phyloP scores from a whole-genome alignment of 257 asterid genomes.

The Linaria vulgaris region DNA sequence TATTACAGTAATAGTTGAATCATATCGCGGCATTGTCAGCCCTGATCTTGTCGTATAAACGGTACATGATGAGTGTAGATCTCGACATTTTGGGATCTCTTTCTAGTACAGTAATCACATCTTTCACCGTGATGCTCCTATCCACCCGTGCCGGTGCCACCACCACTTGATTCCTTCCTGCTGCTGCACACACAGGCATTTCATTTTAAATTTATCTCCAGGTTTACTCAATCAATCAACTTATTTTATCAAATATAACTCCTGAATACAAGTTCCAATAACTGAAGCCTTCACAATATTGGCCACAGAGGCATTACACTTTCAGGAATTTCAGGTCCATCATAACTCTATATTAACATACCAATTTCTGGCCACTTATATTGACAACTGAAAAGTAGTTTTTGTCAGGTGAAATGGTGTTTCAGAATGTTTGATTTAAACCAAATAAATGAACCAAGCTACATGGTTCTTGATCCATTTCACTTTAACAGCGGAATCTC shows the following conservation, averaged over 20 bases:
- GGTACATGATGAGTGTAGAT: constrained; percentile 61
- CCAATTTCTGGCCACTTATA: no score
- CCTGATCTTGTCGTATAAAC: constrained; percentile 53
- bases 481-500: no score
- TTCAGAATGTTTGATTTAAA: no score
- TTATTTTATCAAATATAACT: background rate
- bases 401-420: no score
- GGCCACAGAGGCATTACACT: background rate
- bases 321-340: background rate
- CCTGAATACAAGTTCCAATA: background rate
- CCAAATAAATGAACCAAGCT: no score
- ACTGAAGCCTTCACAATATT: background rate
- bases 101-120: constrained; percentile 77
- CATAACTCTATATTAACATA: no score
- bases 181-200: constrained; percentile 34
- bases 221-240: background rate
- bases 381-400: no score
- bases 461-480: no score
- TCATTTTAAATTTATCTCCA: no score
- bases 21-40: constrained; percentile 37
- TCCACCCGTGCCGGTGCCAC: constrained; percentile 52
- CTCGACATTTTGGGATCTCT: constrained; percentile 94
- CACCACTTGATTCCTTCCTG: constrained; percentile 57
- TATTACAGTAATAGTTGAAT: no score
- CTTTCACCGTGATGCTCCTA: constrained; percentile 68